These are phyloP conservation scores for Mortierella sp. DNA, from an alignment of 371 early-diverging fungal genomes.

Conservation along the genomic window DNA sequence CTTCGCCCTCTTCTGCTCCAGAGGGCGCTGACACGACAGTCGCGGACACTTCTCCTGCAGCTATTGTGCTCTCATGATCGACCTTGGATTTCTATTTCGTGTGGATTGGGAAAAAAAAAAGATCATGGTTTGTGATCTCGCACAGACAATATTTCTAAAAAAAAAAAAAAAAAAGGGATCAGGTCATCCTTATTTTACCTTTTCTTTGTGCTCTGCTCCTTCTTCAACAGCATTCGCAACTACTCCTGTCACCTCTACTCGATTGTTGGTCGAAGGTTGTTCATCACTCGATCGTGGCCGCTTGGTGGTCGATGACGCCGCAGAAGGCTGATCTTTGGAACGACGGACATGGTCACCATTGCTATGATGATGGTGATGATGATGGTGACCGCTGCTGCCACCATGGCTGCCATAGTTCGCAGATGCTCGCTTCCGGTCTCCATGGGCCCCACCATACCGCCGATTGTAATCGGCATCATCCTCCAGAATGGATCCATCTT, in stretches of 20 bases:
- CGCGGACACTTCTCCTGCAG: background rate
- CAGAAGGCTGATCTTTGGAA: background rate
- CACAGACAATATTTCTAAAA: background rate
- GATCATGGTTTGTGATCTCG: no score
- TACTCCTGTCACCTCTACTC: constrained; percentile 2
- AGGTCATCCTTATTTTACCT: constrained; percentile 13
- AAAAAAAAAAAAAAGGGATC: background rate
- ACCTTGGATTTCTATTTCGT: constrained; percentile 21
- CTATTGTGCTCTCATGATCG: background rate
- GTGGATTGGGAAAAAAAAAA: background rate
- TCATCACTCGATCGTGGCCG: constrained; percentile 23
- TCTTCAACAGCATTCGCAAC: constrained; percentile 17
- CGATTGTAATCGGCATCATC: constrained; percentile 44
- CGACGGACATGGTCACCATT: background rate
- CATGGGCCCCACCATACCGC: background rate
- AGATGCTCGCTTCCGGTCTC: constrained; percentile 6
- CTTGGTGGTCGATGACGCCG: constrained; percentile 19
- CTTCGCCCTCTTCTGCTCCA: constrained; percentile 37
- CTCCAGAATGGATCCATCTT: constrained; percentile 50
- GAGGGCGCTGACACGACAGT: background rate
- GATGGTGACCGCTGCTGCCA: constrained; percentile 7
- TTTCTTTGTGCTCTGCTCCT: constrained; percentile 18
- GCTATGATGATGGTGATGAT: background rate
- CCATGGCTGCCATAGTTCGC: background rate
- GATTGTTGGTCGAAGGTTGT: background rate